These are phyloP conservation scores for Boletus barrowsii DNA, from an alignment of 768 basidiomycete species.

Conservation along the genomic window DNA sequence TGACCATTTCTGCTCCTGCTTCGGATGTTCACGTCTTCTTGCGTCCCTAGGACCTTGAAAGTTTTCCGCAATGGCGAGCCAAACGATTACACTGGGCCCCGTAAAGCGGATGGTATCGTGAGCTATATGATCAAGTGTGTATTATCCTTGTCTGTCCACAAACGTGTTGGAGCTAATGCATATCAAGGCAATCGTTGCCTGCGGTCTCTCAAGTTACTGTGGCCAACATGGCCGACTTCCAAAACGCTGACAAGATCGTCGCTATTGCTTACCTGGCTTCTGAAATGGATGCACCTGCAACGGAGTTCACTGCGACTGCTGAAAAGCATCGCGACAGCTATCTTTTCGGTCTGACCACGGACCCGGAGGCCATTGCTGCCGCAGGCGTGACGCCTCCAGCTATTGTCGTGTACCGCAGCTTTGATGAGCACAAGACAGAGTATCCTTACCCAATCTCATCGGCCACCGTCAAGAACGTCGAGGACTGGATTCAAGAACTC, in stretches of 20 bases:
- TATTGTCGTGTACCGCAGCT: constrained; percentile 87
- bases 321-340: constrained; percentile 89
- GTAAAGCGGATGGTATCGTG: constrained; percentile 94
- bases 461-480: constrained; percentile 58
- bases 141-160: not conserved
- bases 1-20: constrained; percentile 5
- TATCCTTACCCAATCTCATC: constrained; percentile 63
- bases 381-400: constrained; percentile 79
- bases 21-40: not conserved
- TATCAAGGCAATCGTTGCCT: constrained; percentile 80
- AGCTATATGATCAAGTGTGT: constrained; percentile 94
- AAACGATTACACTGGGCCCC: constrained; percentile 80
- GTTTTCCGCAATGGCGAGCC: constrained; percentile 85
- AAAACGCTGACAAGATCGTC: constrained; percentile 85
- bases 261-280: constrained; percentile 79
- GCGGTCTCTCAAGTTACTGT: constrained; percentile 82
- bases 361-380: constrained; percentile 60
- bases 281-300: constrained; percentile 62
- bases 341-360: constrained; percentile 85
- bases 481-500: constrained; percentile 78
- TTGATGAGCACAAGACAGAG: constrained; percentile 76
- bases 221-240: constrained; percentile 80
- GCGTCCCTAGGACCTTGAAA: constrained; percentile 63
- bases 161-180: constrained; percentile 4
- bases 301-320: constrained; percentile 77